Evolutionary conservation across 2,329 filamentous ascomycete species (phyloP).

Genomic region (Sporothrix dimorphospora): DNA sequence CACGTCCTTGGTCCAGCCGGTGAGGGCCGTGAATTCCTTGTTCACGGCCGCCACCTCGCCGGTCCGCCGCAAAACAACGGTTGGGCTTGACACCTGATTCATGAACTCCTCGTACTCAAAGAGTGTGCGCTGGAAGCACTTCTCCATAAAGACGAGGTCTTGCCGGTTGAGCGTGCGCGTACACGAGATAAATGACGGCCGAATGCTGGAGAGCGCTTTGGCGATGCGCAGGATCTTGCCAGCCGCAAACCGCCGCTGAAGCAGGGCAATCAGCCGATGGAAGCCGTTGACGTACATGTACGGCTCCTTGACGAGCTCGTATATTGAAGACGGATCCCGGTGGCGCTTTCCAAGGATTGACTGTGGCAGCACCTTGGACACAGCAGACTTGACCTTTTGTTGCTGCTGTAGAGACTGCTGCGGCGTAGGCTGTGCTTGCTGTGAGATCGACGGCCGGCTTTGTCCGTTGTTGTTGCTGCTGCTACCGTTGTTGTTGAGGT

Average conservation of each 20-base stretch:
- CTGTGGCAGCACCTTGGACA: constrained; percentile 49
- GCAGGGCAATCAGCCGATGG: constrained; percentile 80
- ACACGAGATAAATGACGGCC: constrained; percentile 90
- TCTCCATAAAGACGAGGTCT: constrained; percentile 96
- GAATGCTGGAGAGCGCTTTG: constrained; percentile 83
- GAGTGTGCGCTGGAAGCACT: constrained; percentile 89
- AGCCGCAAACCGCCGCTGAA: constrained; percentile 76
- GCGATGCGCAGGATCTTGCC: constrained; percentile 81
- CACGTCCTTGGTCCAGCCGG: constrained; percentile 90
- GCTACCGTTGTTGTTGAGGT: constrained; percentile 20
- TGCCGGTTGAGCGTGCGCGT: constrained; percentile 85
- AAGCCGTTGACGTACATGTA: constrained; percentile 91
- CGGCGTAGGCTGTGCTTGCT: constrained; percentile 21
- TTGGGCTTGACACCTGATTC: constrained; percentile 84
- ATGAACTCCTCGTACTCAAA: constrained; percentile 95
- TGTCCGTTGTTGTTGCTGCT: constrained; percentile 25
- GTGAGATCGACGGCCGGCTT: constrained; percentile 28
- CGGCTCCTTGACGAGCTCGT: constrained; percentile 85
- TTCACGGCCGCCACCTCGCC: constrained; percentile 95
- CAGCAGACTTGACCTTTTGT: constrained; percentile 51
- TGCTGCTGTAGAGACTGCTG: constrained; percentile 37
- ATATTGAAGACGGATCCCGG: constrained; percentile 80
- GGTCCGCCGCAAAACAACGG: constrained; percentile 86
- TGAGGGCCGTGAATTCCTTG: constrained; percentile 95
- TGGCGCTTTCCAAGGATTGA: constrained; percentile 61